Conservation (phyloP, 352 stramenopile species). For the Thalassiosira mediterranea region DNA sequence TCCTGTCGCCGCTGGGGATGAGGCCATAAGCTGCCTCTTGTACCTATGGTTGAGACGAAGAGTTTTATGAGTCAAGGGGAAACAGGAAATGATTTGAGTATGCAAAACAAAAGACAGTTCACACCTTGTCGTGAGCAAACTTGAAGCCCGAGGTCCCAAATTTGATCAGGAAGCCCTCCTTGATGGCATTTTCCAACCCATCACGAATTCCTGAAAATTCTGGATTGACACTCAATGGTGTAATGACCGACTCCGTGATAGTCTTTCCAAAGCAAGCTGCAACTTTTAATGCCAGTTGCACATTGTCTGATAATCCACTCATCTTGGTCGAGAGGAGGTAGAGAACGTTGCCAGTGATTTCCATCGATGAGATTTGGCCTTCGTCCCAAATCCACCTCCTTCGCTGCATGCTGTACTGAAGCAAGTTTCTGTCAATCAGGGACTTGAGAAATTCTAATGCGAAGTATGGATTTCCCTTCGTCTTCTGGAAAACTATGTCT, state of each 20-base stretch:
- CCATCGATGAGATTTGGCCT: conserved; percentile 9
- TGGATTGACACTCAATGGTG: conserved; percentile 1
- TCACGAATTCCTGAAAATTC: conserved; percentile 1
- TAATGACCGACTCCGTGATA: background rate
- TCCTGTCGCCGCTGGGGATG: conserved; percentile 5
- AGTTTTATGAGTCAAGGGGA: background rate
- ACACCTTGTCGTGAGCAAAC: conserved; percentile 30
- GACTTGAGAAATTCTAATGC: conserved; percentile 25
- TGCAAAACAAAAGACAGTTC: background rate
- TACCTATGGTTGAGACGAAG: background rate
- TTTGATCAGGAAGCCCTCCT: conserved; percentile 19
- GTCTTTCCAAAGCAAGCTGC: conserved; percentile 27
- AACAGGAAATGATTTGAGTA: too few relatives aligned
- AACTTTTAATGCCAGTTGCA: conserved; percentile 28
- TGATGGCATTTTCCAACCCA: background rate
- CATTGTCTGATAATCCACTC: background rate
- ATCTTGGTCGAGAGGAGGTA: conserved; percentile 26
- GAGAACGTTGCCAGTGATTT: conserved; percentile 31
- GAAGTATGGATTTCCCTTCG: conserved; percentile 27
- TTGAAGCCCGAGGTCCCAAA: conserved; percentile 1
- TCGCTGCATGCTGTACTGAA: conserved; percentile 11
- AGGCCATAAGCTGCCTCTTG: conserved; percentile 26
- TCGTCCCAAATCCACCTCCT: conserved; percentile 32
- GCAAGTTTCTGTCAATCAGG: conserved; percentile 7
- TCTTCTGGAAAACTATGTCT: conserved; percentile 10